Percentiles rank a stretch among this genome's conserved stretches.
Evolutionary conservation across 495 filamentous ascomycete species (phyloP).

Genomic region (Neurospora sp.): DNA sequence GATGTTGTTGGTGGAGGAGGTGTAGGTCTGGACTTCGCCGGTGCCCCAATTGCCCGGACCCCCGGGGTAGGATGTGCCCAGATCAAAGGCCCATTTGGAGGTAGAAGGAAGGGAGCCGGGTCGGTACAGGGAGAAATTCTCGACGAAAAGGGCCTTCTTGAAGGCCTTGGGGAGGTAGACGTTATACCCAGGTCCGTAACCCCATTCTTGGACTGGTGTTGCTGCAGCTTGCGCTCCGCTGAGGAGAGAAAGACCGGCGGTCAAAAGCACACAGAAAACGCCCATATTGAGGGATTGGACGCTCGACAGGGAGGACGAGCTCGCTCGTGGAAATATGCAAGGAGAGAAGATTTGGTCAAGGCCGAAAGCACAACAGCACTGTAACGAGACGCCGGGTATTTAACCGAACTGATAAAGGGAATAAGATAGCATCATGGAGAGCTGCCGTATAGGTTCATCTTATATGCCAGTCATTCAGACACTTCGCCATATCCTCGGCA

Average conservation of each 20-base stretch:
- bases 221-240: background rate
- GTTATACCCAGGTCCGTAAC: background rate
- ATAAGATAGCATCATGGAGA: background rate
- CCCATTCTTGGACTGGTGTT: background rate
- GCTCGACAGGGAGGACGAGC: background rate
- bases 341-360: background rate
- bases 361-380: background rate
- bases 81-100: slow-evolving; percentile 14
- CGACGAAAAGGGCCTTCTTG: slow-evolving; percentile 4
- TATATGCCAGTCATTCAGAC: background rate
- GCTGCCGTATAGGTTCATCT: background rate
- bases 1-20: slow-evolving; percentile 14
- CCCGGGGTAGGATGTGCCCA: slow-evolving; percentile 21
- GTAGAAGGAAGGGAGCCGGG: slow-evolving; percentile 5
- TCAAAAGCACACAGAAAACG: background rate
- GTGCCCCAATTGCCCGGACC: slow-evolving; percentile 22
- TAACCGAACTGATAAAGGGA: background rate
- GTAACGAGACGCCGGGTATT: background rate
- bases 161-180: slow-evolving; percentile 4
- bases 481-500: background rate
- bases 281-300: background rate
- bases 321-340: background rate
- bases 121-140: slow-evolving; percentile 7
- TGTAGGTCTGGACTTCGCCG: slow-evolving; percentile 21
- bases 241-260: background rate